Percentiles rank a stretch among this genome's conserved stretches.
phyloP scores from a whole-genome alignment of 371 early-diverging fungal genomes.

The Lichtheimia hyalospora region DNA sequence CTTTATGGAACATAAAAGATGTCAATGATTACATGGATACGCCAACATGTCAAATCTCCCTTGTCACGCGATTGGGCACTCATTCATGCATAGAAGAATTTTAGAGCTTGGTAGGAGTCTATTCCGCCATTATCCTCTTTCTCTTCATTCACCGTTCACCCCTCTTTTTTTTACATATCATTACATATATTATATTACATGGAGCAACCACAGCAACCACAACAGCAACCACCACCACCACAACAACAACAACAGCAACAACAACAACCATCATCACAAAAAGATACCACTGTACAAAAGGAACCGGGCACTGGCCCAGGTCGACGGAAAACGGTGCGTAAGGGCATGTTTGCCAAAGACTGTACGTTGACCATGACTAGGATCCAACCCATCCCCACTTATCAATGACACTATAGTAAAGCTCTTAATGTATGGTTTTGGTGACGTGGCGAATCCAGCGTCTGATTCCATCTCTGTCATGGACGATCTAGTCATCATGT shows the following conservation, averaged over 20 bases:
- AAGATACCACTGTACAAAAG: slow-evolving; percentile 11
- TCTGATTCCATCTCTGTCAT: slow-evolving; percentile 91
- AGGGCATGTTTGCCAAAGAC: slow-evolving; percentile 57
- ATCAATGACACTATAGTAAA: slow-evolving; percentile 53
- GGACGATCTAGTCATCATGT: slow-evolving; percentile 93
- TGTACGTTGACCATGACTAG: slow-evolving; percentile 25
- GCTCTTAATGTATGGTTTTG: slow-evolving; percentile 96
- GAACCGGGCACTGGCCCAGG: slow-evolving; percentile 50
- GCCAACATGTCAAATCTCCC: too few species aligned
- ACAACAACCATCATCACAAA: slow-evolving; percentile 7
- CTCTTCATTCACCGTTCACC: too few species aligned
- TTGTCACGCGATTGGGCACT: too few species aligned
- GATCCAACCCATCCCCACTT: neutral
- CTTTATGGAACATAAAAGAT: too few species aligned
- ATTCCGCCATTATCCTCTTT: neutral
- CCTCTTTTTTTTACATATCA: too few species aligned
- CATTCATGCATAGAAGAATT: too few species aligned
- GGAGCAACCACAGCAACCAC: neutral
- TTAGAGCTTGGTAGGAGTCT: neutral
- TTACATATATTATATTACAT: neutral
- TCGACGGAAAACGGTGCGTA: slow-evolving; percentile 49
- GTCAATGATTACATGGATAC: too few species aligned
- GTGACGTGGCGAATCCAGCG: slow-evolving; percentile 92
- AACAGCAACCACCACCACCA: neutral
- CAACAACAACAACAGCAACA: neutral